phyloP scores from a whole-genome alignment of 2,329 filamentous ascomycete genomes.

The Penicillium sp. region DNA sequence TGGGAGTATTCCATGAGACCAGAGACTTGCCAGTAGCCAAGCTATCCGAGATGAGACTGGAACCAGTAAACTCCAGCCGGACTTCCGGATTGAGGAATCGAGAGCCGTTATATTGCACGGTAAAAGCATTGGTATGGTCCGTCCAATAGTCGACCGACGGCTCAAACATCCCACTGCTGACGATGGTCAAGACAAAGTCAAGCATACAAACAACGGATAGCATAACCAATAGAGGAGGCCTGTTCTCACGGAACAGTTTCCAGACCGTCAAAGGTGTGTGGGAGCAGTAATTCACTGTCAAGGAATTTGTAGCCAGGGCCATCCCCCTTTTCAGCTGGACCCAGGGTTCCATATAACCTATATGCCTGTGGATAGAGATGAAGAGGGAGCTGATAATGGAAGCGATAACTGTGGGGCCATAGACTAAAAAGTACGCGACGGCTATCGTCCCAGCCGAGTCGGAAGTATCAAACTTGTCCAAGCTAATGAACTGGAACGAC shows the following conservation, averaged over 20 bases:
- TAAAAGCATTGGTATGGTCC: neutral
- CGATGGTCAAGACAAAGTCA: conserved; percentile 14
- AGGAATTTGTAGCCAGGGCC: conserved; percentile 6
- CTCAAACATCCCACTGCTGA: conserved; percentile 23
- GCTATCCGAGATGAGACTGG: conserved; percentile 7
- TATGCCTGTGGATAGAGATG: conserved; percentile 18
- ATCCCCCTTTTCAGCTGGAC: conserved; percentile 16
- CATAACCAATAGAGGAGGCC: conserved; percentile 2
- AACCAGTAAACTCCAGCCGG: neutral
- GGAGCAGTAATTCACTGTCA: conserved; percentile 13
- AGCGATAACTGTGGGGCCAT: conserved; percentile 21
- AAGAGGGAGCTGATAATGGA: conserved; percentile 20
- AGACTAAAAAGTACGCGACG: conserved; percentile 12
- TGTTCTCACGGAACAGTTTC: conserved; percentile 2
- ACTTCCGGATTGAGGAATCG: conserved; percentile 1
- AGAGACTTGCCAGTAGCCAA: conserved; percentile 10
- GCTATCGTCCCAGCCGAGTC: conserved; percentile 5
- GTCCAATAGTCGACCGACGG: conserved; percentile 8
- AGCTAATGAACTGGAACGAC: neutral
- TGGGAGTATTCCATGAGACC: conserved; percentile 14
- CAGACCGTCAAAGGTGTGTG: conserved; percentile 8
- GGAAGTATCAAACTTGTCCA: conserved; percentile 5
- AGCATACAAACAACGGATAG: conserved; percentile 12
- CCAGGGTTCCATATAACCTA: conserved; percentile 24
- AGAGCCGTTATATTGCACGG: conserved; percentile 6